Conservation (phyloP, 768 basidiomycete species). For the Rubroboletus pulcherrimus region DNA sequence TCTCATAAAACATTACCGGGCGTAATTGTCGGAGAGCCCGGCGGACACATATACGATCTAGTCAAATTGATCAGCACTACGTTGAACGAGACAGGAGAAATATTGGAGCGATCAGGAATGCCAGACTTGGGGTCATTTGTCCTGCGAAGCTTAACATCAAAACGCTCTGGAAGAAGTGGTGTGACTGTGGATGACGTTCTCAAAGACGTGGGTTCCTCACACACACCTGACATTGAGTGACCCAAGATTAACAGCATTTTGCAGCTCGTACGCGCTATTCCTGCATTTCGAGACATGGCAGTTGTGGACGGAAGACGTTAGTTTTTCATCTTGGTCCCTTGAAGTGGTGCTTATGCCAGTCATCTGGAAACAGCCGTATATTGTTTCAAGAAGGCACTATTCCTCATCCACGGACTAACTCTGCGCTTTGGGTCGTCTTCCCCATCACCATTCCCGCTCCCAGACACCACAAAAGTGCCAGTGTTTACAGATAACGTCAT, state of each 20-base stretch:
- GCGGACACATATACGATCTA: slow-evolving; percentile 70
- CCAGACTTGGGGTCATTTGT: slow-evolving; percentile 73
- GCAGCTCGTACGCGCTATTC: slow-evolving; percentile 75
- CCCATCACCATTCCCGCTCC: slow-evolving; percentile 57
- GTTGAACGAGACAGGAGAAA: slow-evolving; percentile 68
- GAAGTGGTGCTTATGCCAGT: not conserved
- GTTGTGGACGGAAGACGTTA: slow-evolving; percentile 60
- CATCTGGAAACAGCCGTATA: slow-evolving; percentile 56
- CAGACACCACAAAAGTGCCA: slow-evolving; percentile 54
- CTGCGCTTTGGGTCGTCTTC: slow-evolving; percentile 60
- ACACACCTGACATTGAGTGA: not conserved
- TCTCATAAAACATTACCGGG: slow-evolving; percentile 68
- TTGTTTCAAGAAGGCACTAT: slow-evolving; percentile 87
- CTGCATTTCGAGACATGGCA: slow-evolving; percentile 79
- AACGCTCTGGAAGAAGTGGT: slow-evolving; percentile 26
- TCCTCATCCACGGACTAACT: slow-evolving; percentile 67
- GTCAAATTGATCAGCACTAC: slow-evolving; percentile 62
- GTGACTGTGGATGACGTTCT: slow-evolving; percentile 55
- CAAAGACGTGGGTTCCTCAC: slow-evolving; percentile 49
- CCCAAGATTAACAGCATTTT: slow-evolving; percentile 3
- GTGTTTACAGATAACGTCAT: slow-evolving; percentile 80
- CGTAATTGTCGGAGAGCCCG: slow-evolving; percentile 68
- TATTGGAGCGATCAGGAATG: slow-evolving; percentile 59
- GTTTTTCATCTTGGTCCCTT: slow-evolving; percentile 14
- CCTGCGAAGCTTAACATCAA: slow-evolving; percentile 55